Conservation (phyloP, 2,329 filamentous ascomycete genomes). For the Botryotinia convoluta region DNA sequence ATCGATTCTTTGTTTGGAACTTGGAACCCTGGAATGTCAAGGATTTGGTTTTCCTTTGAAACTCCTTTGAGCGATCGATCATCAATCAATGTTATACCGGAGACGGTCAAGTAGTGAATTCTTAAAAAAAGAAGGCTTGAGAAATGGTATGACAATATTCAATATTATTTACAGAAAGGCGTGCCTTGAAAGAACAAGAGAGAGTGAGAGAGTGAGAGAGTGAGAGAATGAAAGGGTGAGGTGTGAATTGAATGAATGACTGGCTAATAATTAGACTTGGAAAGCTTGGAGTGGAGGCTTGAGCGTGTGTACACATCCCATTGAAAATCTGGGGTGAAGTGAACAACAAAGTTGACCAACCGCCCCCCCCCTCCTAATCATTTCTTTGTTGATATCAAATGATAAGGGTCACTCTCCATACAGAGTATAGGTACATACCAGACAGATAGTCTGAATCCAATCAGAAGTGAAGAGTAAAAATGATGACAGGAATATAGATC, state of each 20-base stretch:
- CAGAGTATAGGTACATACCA: neutral
- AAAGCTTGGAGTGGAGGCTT: neutral
- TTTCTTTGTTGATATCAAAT: constrained; percentile 2
- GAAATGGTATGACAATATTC: neutral
- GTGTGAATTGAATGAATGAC: neutral
- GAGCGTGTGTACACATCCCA: neutral
- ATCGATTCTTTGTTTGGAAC: neutral
- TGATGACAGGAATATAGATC: neutral
- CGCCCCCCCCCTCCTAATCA: neutral
- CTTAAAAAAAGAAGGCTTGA: neutral
- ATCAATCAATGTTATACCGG: neutral
- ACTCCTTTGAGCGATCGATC: constrained; percentile 6
- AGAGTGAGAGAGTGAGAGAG: neutral
- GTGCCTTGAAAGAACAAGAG: neutral
- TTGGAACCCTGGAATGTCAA: neutral
- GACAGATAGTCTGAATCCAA: neutral
- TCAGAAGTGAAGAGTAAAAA: neutral
- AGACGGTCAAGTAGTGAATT: neutral
- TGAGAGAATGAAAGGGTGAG: neutral
- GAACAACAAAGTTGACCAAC: neutral
- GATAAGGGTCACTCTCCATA: neutral
- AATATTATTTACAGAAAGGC: neutral
- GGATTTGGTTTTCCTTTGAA: neutral
- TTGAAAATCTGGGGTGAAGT: neutral
- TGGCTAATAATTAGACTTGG: neutral